A percentile compares a stretch with the other conserved stretches of the same genome.
Conservation (phyloP, 768 basidiomycete species). For the Naganishia onofrii region DNA sequence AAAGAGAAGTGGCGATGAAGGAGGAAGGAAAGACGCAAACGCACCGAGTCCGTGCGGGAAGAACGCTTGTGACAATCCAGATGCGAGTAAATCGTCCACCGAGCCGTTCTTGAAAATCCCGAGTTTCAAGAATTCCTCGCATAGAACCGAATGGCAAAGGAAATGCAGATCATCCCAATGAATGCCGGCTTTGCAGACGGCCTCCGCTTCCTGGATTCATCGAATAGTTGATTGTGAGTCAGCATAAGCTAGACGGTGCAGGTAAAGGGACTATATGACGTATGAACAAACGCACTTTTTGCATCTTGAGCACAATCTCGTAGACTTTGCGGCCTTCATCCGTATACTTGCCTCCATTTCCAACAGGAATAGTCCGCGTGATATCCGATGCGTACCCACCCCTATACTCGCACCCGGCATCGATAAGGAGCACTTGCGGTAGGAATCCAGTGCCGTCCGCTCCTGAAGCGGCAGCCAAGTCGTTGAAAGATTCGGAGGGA, state of each 20-base stretch:
- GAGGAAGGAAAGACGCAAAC: conserved; percentile 9
- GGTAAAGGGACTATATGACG: too few species aligned
- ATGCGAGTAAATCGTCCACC: conserved; percentile 60
- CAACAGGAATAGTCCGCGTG: conserved; percentile 60
- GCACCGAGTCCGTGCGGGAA: conserved; percentile 78
- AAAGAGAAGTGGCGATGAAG: neutral
- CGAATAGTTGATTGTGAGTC: neutral
- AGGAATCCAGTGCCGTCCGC: conserved; percentile 36
- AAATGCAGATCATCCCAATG: conserved; percentile 89
- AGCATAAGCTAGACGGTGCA: neutral
- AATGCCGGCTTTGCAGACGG: conserved; percentile 67
- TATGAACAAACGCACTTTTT: conserved; percentile 59
- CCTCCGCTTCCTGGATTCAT: conserved; percentile 63
- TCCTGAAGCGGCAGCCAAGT: conserved; percentile 52
- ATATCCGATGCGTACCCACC: conserved; percentile 65
- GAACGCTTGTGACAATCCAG: conserved; percentile 77
- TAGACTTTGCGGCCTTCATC: conserved; percentile 78
- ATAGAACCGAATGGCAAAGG: conserved; percentile 75
- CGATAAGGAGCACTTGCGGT: conserved; percentile 73
- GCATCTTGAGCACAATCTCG: conserved; percentile 84
- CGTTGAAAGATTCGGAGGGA: conserved; percentile 38
- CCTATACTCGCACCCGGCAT: conserved; percentile 89
- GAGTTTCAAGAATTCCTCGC: conserved; percentile 73
- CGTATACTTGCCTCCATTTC: conserved; percentile 86
- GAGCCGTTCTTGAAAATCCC: conserved; percentile 74